Base-by-base conservation (phyloP, 768 basidiomycete genomes). In the Harrya chromipes region DNA sequence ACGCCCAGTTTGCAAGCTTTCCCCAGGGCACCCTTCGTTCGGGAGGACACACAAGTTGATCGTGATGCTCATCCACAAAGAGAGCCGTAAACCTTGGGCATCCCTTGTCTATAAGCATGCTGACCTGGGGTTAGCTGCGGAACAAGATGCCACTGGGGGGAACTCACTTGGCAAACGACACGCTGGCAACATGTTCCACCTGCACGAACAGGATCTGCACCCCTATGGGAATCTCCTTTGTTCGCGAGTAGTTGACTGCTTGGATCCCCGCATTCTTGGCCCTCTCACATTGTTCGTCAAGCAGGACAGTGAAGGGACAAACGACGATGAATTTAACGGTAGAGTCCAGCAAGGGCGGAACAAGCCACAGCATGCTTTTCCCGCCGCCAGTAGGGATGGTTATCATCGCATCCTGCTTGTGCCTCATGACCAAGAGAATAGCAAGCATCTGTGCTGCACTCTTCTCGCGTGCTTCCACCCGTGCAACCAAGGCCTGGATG, bases 361-460 rank as follows among this genome's bases (percentile, higher is more conserved):
- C 41, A 1, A 34, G 35, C 47, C 54, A 56, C 0, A 56, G 40
- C 51, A 53, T 53, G 20, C 14, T 29, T 10, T 56, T 56, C 0
- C 54, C 54, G 0, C 54, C 40, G 2, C 54, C 54, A 0, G 51
- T 56, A 0, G 24, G n/a, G 4, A 56, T 45, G 14, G 54, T 56
- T 31, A 56, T 21, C 31, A 43, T 34, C 0, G 23, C 36, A 1
- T 56, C 43, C 8, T 17, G 20, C 2, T 2, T 11, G 10, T 19
- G 6, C 6, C 14, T 16, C 43, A 44, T 21, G 3, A 36, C 34
- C 2, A 5, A 8, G 20, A 48, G 17, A 12, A 53, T 38, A 2
- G 34, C 50, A 1, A 33, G 1, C 47, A 55, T 37, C 17, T 55
- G 50, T 0, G 26, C 47, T 6, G 0, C n/a, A 16, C 43, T 49